These are phyloP conservation scores for Phycomyces nitens DNA, from an alignment of 192 early-diverging fungal genomes.

Conservation along the genomic window DNA sequence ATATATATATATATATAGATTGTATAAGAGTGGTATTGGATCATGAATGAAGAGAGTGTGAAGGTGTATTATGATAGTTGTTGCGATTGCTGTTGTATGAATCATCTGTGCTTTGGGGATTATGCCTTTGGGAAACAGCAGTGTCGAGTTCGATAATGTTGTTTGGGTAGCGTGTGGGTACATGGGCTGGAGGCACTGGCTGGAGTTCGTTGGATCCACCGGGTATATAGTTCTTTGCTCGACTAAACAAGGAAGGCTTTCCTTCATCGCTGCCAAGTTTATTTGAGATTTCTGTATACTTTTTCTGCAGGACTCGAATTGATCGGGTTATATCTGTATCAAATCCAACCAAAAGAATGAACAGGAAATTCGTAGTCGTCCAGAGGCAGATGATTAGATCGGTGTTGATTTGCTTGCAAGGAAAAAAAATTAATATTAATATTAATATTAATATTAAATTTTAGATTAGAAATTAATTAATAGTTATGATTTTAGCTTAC, in stretches of 20 bases:
- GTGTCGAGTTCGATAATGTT: no score
- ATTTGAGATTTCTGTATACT: not conserved
- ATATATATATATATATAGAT: not conserved
- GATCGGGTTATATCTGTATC: constrained; percentile 23
- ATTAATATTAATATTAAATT: no score
- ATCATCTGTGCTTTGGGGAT: no score
- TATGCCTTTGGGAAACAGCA: no score
- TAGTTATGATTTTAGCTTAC: constrained; percentile 1
- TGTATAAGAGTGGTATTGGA: not conserved
- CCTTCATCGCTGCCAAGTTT: no score
- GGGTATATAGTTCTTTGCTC: constrained; percentile 6
- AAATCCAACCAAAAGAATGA: constrained; percentile 28
- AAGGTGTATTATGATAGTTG: no score
- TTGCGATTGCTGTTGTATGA: not conserved
- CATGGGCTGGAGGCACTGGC: no score
- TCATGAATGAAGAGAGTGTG: no score
- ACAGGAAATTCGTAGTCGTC: constrained; percentile 28
- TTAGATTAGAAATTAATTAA: not conserved
- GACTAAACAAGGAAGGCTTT: not conserved
- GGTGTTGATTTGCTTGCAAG: constrained; percentile 4
- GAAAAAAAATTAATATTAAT: no score
- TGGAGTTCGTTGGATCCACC: not conserved
- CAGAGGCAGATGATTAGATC: constrained; percentile 19
- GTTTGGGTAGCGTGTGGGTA: no score
- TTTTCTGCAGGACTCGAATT: constrained; percentile 12